Evolutionary conservation across 2,329 filamentous ascomycete genomes (phyloP).

Genomic region (Clarireedia paspali): DNA sequence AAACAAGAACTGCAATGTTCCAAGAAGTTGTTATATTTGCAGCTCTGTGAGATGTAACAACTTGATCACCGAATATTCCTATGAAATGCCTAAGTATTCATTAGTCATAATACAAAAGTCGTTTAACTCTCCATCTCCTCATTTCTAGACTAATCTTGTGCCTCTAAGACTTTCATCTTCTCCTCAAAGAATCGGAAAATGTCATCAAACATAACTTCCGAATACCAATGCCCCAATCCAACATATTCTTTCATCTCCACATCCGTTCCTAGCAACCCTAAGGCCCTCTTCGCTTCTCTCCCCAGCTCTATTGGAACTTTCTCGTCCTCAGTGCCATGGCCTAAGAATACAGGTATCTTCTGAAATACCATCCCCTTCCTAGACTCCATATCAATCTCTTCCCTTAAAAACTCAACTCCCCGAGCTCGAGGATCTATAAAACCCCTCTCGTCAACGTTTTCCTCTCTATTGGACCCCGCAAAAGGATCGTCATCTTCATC

Average conservation of each 20-base stretch:
- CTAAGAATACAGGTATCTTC: slow-evolving; percentile 38
- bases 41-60: too few relatives aligned
- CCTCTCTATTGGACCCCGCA: slow-evolving; percentile 9
- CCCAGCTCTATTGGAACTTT: slow-evolving; percentile 34
- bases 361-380: slow-evolving; percentile 4
- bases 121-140: too few relatives aligned
- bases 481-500: slow-evolving; percentile 5
- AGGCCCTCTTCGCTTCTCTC: slow-evolving; percentile 27
- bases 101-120: too few relatives aligned
- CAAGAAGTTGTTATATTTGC: too few relatives aligned
- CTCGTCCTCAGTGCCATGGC: slow-evolving; percentile 39
- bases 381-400: slow-evolving; percentile 14
- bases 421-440: background rate
- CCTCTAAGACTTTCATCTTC: slow-evolving; percentile 1
- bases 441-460: background rate
- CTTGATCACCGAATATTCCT: too few relatives aligned
- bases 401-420: slow-evolving; percentile 12
- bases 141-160: too few relatives aligned
- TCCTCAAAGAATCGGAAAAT: slow-evolving; percentile 30
- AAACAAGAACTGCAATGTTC: too few relatives aligned
- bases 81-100: too few relatives aligned
- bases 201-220: slow-evolving; percentile 33
- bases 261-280: slow-evolving; percentile 31
- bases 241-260: slow-evolving; percentile 34
- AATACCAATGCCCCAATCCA: slow-evolving; percentile 40